Percentiles rank a stretch among this genome's conserved stretches.
These are phyloP conservation scores for Solanum dulcamara DNA, from an alignment of 257 asterid genomes.

Conservation along the genomic window DNA sequence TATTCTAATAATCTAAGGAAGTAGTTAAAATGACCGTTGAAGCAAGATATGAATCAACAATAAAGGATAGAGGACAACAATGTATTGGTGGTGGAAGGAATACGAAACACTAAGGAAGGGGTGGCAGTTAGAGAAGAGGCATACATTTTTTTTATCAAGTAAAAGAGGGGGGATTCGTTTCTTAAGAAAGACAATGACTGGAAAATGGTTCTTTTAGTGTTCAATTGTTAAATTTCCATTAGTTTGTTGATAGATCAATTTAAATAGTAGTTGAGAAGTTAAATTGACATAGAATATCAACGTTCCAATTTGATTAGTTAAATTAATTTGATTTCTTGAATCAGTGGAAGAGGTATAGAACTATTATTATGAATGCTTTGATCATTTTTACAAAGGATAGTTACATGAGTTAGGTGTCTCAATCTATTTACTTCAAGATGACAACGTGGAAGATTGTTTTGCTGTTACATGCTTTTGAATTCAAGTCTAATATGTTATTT, in stretches of 20 bases:
- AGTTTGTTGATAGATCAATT: neutral
- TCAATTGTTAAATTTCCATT: neutral
- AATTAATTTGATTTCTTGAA: neutral
- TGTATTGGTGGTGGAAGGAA: neutral
- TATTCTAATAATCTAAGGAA: neutral
- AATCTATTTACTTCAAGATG: neutral
- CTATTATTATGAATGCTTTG: neutral
- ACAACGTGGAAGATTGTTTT: neutral
- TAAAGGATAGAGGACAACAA: neutral
- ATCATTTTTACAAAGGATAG: neutral
- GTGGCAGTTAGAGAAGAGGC: neutral
- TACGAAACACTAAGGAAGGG: neutral
- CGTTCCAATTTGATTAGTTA: neutral
- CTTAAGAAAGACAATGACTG: neutral
- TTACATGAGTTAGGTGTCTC: neutral
- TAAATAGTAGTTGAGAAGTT: neutral
- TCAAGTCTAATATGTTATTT: neutral
- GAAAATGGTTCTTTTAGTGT: neutral
- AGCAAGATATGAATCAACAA: neutral
- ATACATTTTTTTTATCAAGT: neutral
- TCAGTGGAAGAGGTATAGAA: neutral
- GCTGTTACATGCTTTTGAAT: neutral
- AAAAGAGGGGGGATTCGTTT: neutral
- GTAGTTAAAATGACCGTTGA: neutral
- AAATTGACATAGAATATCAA: neutral